Evolutionary conservation across 129 eudicot species (phyloP), one percentile per base, ranked within the genome.

Genomic region (Tagetes patula): DNA sequence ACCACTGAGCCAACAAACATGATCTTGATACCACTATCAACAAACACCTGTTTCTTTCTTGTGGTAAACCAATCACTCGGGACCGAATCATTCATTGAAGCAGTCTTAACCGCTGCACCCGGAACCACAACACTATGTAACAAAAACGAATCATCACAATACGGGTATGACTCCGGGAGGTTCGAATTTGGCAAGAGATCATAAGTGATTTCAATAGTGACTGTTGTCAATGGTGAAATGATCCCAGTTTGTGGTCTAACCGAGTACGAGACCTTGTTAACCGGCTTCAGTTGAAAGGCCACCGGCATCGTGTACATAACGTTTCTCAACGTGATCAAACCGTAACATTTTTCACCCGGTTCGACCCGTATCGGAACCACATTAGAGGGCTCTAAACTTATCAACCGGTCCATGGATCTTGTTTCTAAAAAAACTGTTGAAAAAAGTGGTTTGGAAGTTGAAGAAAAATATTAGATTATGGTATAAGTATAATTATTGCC

Each of bases 281-380:
- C 67, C 0, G 96, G 88, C 1, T 84, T 89, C 11, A 89, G 79
- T 37, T 83, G 79, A 71, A 86, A 89, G 2, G 96, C 96, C 53
- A 89, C 96, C 0, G 96, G 96, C 96, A 89, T 89, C 33, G 92
- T 89, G 84, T 87, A 75, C 96, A 89, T 89, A 27, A 89, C 96
- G 76, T 87, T 87, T 72, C 86, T 78, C 34, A 89, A 77, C 32
- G 82, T 83, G 72, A 89, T 75, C 79, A 54, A 69, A 8, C 96
- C 92, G 6, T 49, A 79, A 53, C 90, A 89, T 55, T 72, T 84
- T 58, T 81, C 84, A 8, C 90, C 87, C 6, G 78, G 84, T 71
- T 89, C 92, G 36, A 89, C 70, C 20, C 87, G 75, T 27, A 89
- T 81, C 12, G 83, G 70, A 1, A 89, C 96, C 46, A 83, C 74